A percentile compares a stretch with the other conserved stretches of the same genome.
These are phyloP conservation scores for Nemophila menziesii DNA, from an alignment of 257 asterid species.

Conservation along the genomic window DNA sequence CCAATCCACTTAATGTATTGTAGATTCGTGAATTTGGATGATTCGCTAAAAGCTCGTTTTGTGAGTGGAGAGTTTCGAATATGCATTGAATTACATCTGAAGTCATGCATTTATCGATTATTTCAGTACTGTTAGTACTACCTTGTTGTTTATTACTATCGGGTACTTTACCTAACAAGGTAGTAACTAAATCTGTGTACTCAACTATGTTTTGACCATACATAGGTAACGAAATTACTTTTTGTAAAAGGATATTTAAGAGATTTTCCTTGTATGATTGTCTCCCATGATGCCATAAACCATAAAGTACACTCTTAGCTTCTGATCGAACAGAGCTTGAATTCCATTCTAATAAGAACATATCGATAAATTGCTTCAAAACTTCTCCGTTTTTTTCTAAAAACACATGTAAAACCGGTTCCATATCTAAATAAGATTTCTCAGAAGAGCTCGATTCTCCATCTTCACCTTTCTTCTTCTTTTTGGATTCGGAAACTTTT, in stretches of 20 bases:
- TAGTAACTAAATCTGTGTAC: conserved; percentile 74
- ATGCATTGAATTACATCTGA: conserved; percentile 69
- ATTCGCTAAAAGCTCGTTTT: conserved; percentile 96
- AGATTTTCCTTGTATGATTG: conserved; percentile 60
- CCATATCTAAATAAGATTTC: conserved; percentile 93
- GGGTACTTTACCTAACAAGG: conserved; percentile 68
- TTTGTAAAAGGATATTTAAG: conserved; percentile 66
- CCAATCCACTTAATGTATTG: conserved; percentile 93
- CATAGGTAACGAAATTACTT: conserved; percentile 69
- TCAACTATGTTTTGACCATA: conserved; percentile 87
- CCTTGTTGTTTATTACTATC: conserved; percentile 54
- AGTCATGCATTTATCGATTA: conserved; percentile 85
- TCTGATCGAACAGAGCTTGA: conserved; percentile 86
- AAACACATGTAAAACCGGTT: conserved; percentile 61
- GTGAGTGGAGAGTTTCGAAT: conserved; percentile 84
- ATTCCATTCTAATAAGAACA: conserved; percentile 90
- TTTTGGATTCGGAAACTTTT: conserved; percentile 63
- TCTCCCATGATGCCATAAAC: conserved; percentile 93
- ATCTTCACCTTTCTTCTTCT: conserved; percentile 95
- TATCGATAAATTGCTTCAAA: conserved; percentile 69
- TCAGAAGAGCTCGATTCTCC: conserved; percentile 61
- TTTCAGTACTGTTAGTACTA: conserved; percentile 43
- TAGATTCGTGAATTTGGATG: conserved; percentile 99
- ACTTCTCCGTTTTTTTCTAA: conserved; percentile 63
- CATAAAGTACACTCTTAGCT: conserved; percentile 77